Percentiles rank a stretch among this genome's conserved stretches.
Evolutionary conservation across 169 alveolate genomes (phyloP).

Genomic region (Plasmodium reichenowi): DNA sequence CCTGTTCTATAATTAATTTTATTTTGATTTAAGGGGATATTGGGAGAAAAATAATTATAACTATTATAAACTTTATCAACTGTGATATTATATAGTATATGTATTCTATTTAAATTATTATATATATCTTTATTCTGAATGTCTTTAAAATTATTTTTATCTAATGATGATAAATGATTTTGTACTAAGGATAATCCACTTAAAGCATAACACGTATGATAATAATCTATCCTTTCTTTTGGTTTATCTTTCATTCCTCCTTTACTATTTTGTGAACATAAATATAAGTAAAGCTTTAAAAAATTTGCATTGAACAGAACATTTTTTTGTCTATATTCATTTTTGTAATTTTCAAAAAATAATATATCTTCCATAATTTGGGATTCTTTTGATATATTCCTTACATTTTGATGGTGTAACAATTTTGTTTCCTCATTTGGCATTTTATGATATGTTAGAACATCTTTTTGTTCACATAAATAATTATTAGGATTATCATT

Average conservation of each 20-base stretch:
- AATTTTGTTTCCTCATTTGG: too few species aligned
- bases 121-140: slow-evolving; percentile 6
- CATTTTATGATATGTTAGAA: too few species aligned
- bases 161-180: slow-evolving; percentile 28
- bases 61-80: slow-evolving; percentile 60
- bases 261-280: slow-evolving; percentile 82
- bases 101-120: slow-evolving; percentile 58
- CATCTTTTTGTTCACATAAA: too few species aligned
- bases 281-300: slow-evolving; percentile 76
- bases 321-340: slow-evolving; percentile 73
- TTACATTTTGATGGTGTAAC: too few species aligned
- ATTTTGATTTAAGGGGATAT: slow-evolving; percentile 36
- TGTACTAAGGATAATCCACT: slow-evolving; percentile 89
- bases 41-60: slow-evolving; percentile 63
- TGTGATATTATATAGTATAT: slow-evolving; percentile 63
- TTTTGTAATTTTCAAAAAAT: slow-evolving; percentile 68
- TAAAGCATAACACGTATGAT: slow-evolving; percentile 96
- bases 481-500: background rate
- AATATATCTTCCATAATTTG: slow-evolving; percentile 7
- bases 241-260: slow-evolving; percentile 98
- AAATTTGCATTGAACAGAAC: slow-evolving; percentile 78
- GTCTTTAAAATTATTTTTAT: background rate
- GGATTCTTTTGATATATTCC: background rate
- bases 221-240: slow-evolving; percentile 93
- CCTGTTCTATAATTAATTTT: slow-evolving; percentile 57